Percentiles rank a stretch among this genome's conserved stretches.
These are phyloP conservation scores for Cadophora luteo-olivacea DNA, from an alignment of 2,329 filamentous ascomycete species.

Conservation along the genomic window DNA sequence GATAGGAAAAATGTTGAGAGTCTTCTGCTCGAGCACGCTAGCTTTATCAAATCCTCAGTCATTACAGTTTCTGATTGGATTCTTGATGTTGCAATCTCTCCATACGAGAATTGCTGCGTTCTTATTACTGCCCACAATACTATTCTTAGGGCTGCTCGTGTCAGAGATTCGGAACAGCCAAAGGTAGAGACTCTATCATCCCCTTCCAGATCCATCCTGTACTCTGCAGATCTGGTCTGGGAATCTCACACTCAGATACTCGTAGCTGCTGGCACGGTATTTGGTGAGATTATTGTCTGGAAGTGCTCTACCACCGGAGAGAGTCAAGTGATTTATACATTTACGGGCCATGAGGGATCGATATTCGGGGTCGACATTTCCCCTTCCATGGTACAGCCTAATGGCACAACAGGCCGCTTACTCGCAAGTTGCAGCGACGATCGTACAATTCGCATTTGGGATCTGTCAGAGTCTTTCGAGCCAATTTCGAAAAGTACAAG, in stretches of 20 bases:
- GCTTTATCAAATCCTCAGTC: slow-evolving; percentile 44
- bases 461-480: slow-evolving; percentile 57
- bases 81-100: slow-evolving; percentile 67
- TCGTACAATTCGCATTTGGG: slow-evolving; percentile 86
- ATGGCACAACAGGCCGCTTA: slow-evolving; percentile 59
- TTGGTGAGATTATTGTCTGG: slow-evolving; percentile 94
- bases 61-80: slow-evolving; percentile 75
- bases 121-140: slow-evolving; percentile 90
- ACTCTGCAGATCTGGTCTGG: slow-evolving; percentile 79
- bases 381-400: slow-evolving; percentile 50
- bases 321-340: slow-evolving; percentile 57
- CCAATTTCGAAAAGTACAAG: not conserved
- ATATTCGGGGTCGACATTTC: slow-evolving; percentile 91
- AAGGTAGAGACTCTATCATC: slow-evolving; percentile 60
- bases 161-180: slow-evolving; percentile 39
- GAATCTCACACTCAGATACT: slow-evolving; percentile 65
- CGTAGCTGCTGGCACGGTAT: slow-evolving; percentile 88
- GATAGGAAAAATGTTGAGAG: slow-evolving; percentile 38
- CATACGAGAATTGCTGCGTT: slow-evolving; percentile 54
- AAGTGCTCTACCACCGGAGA: slow-evolving; percentile 57
- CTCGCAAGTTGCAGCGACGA: slow-evolving; percentile 95
- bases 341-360: slow-evolving; percentile 84
- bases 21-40: slow-evolving; percentile 26
- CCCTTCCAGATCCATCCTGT: slow-evolving; percentile 83
- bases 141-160: slow-evolving; percentile 58